phyloP scores from a whole-genome alignment of 805 yeast species.

The Sugiyamaella mastotermitis region DNA sequence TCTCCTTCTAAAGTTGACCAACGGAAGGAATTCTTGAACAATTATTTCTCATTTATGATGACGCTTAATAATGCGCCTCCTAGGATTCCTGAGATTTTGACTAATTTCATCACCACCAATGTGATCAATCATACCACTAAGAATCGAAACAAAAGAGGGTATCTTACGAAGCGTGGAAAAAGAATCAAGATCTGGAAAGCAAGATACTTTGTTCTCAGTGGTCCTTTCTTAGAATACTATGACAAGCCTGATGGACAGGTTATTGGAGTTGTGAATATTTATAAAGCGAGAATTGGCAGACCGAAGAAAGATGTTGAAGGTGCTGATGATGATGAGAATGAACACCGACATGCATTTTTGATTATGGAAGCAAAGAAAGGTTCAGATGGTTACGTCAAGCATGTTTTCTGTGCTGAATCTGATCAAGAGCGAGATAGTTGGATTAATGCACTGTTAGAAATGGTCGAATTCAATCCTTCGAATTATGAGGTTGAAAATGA shows the following conservation, averaged over 20 bases:
- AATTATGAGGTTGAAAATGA: slow-evolving; percentile 2
- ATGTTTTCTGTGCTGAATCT: slow-evolving; percentile 72
- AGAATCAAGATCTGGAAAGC: slow-evolving; percentile 67
- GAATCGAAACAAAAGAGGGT: slow-evolving; percentile 53
- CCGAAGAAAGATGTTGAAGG: slow-evolving; percentile 33
- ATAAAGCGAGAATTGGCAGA: slow-evolving; percentile 51
- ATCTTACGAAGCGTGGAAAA: slow-evolving; percentile 55
- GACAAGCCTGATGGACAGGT: slow-evolving; percentile 52
- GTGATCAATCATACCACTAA: background rate
- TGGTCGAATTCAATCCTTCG: slow-evolving; percentile 7
- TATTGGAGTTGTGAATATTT: slow-evolving; percentile 46
- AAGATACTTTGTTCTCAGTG: slow-evolving; percentile 61
- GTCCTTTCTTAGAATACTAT: slow-evolving; percentile 48
- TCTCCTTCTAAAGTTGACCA: slow-evolving; percentile 61
- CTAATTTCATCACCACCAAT: too few relatives aligned
- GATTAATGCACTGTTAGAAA: slow-evolving; percentile 44
- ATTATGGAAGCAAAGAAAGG: slow-evolving; percentile 36
- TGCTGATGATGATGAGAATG: slow-evolving; percentile 34
- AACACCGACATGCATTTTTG: slow-evolving; percentile 51
- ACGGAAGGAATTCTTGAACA: slow-evolving; percentile 49
- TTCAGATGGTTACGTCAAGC: slow-evolving; percentile 25
- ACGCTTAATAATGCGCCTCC: too few relatives aligned
- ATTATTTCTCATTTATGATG: too few relatives aligned
- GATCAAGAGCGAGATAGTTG: slow-evolving; percentile 70
- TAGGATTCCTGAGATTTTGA: too few relatives aligned